These are phyloP conservation scores for Sphagnum fallax DNA, from an alignment of 228 moss, liverwort and hornwort species.

Conservation along the genomic window DNA sequence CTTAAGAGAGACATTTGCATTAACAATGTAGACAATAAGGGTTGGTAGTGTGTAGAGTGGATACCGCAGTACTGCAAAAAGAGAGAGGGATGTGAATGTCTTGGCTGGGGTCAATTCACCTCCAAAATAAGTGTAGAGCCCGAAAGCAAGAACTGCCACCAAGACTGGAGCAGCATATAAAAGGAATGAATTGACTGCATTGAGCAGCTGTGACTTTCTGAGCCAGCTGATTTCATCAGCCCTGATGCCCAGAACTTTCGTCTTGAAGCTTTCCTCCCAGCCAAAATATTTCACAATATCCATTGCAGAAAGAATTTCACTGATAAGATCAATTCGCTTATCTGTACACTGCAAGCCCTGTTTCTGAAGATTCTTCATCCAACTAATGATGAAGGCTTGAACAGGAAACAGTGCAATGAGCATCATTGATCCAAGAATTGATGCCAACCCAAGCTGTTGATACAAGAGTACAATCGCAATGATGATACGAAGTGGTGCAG, in stretches of 20 bases:
- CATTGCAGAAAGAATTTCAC: slow-evolving; percentile 64
- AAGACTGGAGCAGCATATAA: slow-evolving; percentile 66
- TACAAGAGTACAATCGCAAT: slow-evolving; percentile 54
- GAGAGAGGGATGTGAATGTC: slow-evolving; percentile 74
- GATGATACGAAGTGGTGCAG: slow-evolving; percentile 52
- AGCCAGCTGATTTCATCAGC: slow-evolving; percentile 61
- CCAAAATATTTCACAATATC: slow-evolving; percentile 80
- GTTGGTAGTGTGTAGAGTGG: slow-evolving; percentile 74
- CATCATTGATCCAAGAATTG: slow-evolving; percentile 37
- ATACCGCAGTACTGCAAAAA: slow-evolving; percentile 65
- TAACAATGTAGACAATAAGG: slow-evolving; percentile 49
- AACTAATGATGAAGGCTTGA: slow-evolving; percentile 40
- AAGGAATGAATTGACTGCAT: slow-evolving; percentile 54
- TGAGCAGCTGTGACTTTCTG: slow-evolving; percentile 48
- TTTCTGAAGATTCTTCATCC: slow-evolving; percentile 36
- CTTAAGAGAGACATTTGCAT: slow-evolving; percentile 66
- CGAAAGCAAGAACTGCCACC: slow-evolving; percentile 66
- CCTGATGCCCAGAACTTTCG: slow-evolving; percentile 42
- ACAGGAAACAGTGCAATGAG: slow-evolving; percentile 64
- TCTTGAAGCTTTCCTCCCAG: slow-evolving; percentile 60
- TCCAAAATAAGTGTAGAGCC: slow-evolving; percentile 41
- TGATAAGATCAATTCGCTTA: slow-evolving; percentile 68
- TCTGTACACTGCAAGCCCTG: slow-evolving; percentile 61
- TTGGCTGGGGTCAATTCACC: slow-evolving; percentile 56
- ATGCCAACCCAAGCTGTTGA: slow-evolving; percentile 48